Conservation (phyloP, 1,284 basidiomycete genomes). For the Fomitopsis palustris region DNA sequence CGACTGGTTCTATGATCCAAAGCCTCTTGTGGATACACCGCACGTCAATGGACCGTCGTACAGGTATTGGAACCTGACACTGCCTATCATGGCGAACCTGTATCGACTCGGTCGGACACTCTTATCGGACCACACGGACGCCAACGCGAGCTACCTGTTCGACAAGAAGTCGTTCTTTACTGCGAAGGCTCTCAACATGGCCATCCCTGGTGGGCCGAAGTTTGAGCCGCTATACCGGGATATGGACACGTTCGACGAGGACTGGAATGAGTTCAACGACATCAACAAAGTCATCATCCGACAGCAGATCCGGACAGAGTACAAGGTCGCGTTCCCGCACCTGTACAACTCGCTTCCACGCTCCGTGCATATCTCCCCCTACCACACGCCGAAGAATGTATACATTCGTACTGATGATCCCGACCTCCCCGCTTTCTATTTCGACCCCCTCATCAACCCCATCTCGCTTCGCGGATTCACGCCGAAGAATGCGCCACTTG, state of each 20-base stretch:
- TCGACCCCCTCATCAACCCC: conserved; percentile 97
- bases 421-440: conserved; percentile 99
- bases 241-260: conserved; percentile 97
- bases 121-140: conserved; percentile 89
- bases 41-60: conserved; percentile 93
- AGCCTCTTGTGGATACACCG: conserved; percentile 87
- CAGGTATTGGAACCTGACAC: conserved; percentile 87
- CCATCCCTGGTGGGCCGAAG: conserved; percentile 97
- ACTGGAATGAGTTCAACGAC: conserved; percentile 99
- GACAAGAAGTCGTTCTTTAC: conserved; percentile 99
- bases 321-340: conserved; percentile 99
- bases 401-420: conserved; percentile 99
- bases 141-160: conserved; percentile 90
- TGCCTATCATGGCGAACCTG: conserved; percentile 95
- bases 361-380: conserved; percentile 88
- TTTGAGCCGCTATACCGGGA: conserved; percentile 95
- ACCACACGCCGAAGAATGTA: conserved; percentile 95
- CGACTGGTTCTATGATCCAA: conserved; percentile 99
- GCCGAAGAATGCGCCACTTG: conserved; percentile 78
- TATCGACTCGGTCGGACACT: conserved; percentile 95
- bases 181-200: conserved; percentile 97
- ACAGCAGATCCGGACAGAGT: conserved; percentile 97
- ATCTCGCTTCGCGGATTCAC: conserved; percentile 86
- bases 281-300: conserved; percentile 99
- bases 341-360: conserved; percentile 98